These are phyloP conservation scores for Metschnikowia aberdeeniae DNA, from an alignment of 805 yeast genomes.

Conservation along the genomic window DNA sequence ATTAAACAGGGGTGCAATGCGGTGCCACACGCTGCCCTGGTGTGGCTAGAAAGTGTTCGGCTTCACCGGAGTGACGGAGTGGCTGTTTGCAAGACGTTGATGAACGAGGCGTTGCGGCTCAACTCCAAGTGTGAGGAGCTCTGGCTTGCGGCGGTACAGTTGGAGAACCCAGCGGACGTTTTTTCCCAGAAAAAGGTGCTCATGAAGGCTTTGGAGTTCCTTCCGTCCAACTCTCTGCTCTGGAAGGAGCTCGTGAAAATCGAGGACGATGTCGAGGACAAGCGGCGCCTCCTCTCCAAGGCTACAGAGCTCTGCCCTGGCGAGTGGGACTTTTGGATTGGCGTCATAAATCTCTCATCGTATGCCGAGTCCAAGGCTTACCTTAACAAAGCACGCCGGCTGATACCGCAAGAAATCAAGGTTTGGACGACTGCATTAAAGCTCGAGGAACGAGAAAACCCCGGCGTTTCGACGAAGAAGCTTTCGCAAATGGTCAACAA, in stretches of 20 bases:
- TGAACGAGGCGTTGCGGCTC: slow-evolving; percentile 59
- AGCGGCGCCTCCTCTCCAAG: slow-evolving; percentile 50
- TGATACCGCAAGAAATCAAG: slow-evolving; percentile 15
- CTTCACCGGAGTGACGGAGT: slow-evolving; percentile 45
- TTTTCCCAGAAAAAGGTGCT: slow-evolving; percentile 53
- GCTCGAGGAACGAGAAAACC: slow-evolving; percentile 55
- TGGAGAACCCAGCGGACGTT: slow-evolving; percentile 51
- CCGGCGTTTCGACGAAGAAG: slow-evolving; percentile 39
- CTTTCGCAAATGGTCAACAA: slow-evolving; percentile 46
- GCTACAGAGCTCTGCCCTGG: slow-evolving; percentile 68
- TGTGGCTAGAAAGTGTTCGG: slow-evolving; percentile 80
- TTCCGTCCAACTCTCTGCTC: slow-evolving; percentile 54
- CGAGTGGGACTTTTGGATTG: slow-evolving; percentile 63
- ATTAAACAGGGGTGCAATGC: slow-evolving; percentile 71
- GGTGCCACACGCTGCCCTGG: slow-evolving; percentile 62
- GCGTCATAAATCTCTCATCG: slow-evolving; percentile 45
- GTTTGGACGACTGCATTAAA: slow-evolving; percentile 71
- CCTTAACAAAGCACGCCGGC: slow-evolving; percentile 59
- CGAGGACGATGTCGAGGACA: slow-evolving; percentile 52
- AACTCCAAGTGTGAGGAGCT: slow-evolving; percentile 54
- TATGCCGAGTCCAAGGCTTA: slow-evolving; percentile 49
- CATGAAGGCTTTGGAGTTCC: slow-evolving; percentile 64
- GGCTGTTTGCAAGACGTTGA: slow-evolving; percentile 51
- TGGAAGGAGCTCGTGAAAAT: slow-evolving; percentile 66
- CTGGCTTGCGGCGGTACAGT: slow-evolving; percentile 69